Evolutionary conservation across 1,139 yeast genomes (phyloP), one percentile per base, ranked within the genome.

Genomic region (Hansenula sp.): DNA sequence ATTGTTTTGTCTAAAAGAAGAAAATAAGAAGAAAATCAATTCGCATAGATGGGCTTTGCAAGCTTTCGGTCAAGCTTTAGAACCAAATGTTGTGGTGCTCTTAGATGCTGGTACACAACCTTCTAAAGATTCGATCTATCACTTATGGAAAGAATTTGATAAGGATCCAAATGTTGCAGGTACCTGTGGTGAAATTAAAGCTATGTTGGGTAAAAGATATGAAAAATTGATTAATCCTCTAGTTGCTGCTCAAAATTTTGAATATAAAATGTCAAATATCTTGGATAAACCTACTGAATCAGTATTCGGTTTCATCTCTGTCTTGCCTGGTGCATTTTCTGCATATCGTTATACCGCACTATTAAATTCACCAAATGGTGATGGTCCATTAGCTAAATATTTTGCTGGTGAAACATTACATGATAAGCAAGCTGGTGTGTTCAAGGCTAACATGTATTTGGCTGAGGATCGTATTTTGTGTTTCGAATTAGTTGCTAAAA

Each of bases 21-120:
- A 77, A 59, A 91, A 91, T 62, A 86, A 90, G 51, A 90, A 90
- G 66, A 91, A 91, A 57, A 93, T 91, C 63, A 91, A 91, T 64
- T 89, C 96, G 1, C 99, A 91, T 61, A 79, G 98, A 62, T 93
- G 99, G 99, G 79, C 94, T 13, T 87, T 93, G 64, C 90, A 93
- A 61, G 96, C 96, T 1, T 83, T 93, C 59, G 91, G 96, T 54
- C 89, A 93, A 30, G 73, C 83, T 34, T 71, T 93, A 49, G 84
- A 89, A 47, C 98, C 99, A 2, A 87, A 87, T 52, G 91, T 91
- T 21, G 81, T 90, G 36, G 78, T 88, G 4, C 68, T 93, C 41
- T 68, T 93, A 41, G 99, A 93, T 70, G 98, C 95, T 2, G 99
- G 99, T 49, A 93, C 99, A 0, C 85, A 85, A 64, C 97, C 99